Base-by-base conservation (phyloP, 768 basidiomycete species). In the Mycena haematopus region DNA sequence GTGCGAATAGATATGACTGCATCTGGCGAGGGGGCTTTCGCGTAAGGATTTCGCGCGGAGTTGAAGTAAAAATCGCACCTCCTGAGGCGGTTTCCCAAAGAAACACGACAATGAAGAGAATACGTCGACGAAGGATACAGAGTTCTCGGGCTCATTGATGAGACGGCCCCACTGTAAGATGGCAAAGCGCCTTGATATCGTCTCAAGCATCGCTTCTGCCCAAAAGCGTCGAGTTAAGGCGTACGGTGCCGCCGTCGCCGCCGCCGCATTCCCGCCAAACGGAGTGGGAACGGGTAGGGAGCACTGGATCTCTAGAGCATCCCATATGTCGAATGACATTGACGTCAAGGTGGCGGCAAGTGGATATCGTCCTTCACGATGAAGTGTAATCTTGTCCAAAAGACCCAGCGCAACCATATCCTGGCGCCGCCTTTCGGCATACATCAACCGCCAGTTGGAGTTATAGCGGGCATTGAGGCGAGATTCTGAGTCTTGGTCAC, bases 311-410 rank as follows among this genome's bases (percentile, higher is more conserved):
- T 81, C 76, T 56, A 88, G 69, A 19, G 71, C 80, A 68, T 87
- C 83, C 84, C 84, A 88, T 40, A 82, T 78, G 62, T 88, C 88
- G 63, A 84, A 79, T 13, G 77, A 78, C 65, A 80, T 72, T 42
- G 72, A 72, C n/a, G 76, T 69, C 14, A 86, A 62, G 38, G 73
- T 70, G 46, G 75, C 69, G 17, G 82, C 83, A 61, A 72, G 68
- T 33, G 74, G 73, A 46, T 77, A 73, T 58, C 85, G 77, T 15
- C 72, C 74, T n/a, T 69, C 65, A 33, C 79, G 74, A 19, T 75
- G 66, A 50, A 58, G 33, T 10, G 82, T 70, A 42, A 88, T 79
- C 25, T 65, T 67, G 53, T 82, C 77, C 38, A 88, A 66, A 29
- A 78, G 72, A 15, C 66, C 58, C 47, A 83, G 67, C 8, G 81